Evolutionary conservation across 257 asterid genomes (phyloP), one percentile per base, ranked within the genome.

Genomic region (Solanum habrochaites): DNA sequence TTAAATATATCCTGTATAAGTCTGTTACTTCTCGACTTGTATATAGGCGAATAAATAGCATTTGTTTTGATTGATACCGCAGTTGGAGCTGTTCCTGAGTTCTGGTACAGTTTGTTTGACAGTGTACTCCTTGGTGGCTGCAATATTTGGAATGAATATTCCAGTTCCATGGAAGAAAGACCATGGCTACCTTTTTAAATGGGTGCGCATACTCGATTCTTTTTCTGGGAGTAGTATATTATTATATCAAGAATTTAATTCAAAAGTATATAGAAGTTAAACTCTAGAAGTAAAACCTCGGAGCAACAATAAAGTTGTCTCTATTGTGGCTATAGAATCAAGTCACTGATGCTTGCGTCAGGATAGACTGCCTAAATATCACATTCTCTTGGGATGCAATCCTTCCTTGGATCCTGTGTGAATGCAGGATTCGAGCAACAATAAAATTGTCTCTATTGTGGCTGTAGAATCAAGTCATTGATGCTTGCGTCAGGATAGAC

Each of bases 141-240:
- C 98, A 80, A 91, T 95, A n/a, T 97, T 97, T 35, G 98, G 99
- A 37, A 97, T 97, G 98, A 97, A 97, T 85, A 94, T 97, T 78
- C 95, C 95, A 13, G 86, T 95, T 88, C 90, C 94, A 49, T 97
- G 98, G 98, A 93, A 86, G 62, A 92, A 93, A 69, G 90, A 83
- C 90, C 98, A 94, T 84, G 93, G 94, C 39, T 80, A 90, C 91
- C 73, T 94, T n/a, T 95, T 97, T 87, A 95, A 97, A 92, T 97
- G 98, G 98, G 98, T 96, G 91, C 13, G 72, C 21, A 27, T 69
- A 35, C n/a, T 49, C 18, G 1, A 43, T 70, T n/a, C 32, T 49
- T 83, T 40, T 69, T 21, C 64, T 31, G 10, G 13, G 6, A 40
- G 12, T 40, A 18, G 31, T 75, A 74, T 20, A 56, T 37, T 20